Evolutionary conservation across 1,139 yeast genomes (phyloP), one percentile per base, ranked within the genome.

Genomic region (Williopsis jadinii): DNA sequence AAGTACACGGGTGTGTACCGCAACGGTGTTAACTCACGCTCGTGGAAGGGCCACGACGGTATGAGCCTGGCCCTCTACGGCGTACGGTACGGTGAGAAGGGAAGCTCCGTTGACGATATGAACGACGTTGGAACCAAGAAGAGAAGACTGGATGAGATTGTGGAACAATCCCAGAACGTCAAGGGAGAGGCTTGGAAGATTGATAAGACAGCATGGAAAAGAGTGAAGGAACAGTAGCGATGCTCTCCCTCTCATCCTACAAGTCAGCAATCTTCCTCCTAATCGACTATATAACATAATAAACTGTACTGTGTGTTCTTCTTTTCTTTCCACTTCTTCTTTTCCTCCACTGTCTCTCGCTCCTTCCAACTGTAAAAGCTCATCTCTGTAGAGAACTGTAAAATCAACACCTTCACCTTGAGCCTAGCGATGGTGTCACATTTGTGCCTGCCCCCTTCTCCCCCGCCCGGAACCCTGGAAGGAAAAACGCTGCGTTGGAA

Each of bases 1-100:
- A 52, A 57, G 36, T 90, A 90, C 55, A 61, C 63, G 24, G 92
- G 95, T 1, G 67, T 71, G 34, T 80, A 62, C 56, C 71, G 84
- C 33, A 70, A 84, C 59, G 90, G 85, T 2, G 63, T 88, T 46
- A 76, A 79, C 53, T 79, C 95, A 1, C 70, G 97, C 41, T 63
- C 76, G 2, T 90, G 97, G 97, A 58, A 59, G 15, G 63, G 62
- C 11, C 95, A 86, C 57, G 82, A 78, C 50, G 95, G 95, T 5
- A 71, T 77, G 36, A 80, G 90, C 26, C 65, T 70, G 44, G 76
- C 78, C 10, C 64, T 86, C 9, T 73, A 70, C 48, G 73, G 70
- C 37, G 78, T 81, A 36, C 55, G 62, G 39, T 62, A 64, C 39
- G 64, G 61, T 9, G 61, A 55, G 13, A 49, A 52, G 44, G 46